Percentiles rank a stretch among this genome's conserved stretches.
Conservation (phyloP, 805 yeast genomes). For the Candida taoyuanica region DNA sequence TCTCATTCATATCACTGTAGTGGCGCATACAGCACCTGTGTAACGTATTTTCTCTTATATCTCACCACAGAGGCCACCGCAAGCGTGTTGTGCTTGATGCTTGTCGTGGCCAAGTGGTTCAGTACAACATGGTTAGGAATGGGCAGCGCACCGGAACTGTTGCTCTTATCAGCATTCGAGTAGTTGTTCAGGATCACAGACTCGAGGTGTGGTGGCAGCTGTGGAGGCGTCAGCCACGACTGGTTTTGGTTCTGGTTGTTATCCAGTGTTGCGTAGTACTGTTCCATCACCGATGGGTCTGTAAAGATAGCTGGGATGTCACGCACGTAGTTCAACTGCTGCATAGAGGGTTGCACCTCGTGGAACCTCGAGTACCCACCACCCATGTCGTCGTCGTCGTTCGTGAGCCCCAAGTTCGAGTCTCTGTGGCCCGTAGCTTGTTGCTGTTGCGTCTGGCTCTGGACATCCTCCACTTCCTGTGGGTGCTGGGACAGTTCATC, state of each 20-base stretch:
- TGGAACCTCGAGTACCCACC: slow-evolving; percentile 74
- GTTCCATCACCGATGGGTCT: slow-evolving; percentile 85
- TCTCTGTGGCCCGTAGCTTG: slow-evolving; percentile 33
- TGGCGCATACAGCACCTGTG: slow-evolving; percentile 91
- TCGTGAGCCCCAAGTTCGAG: slow-evolving; percentile 57
- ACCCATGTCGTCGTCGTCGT: slow-evolving; percentile 79
- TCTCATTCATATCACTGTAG: too few relatives aligned
- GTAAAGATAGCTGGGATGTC: slow-evolving; percentile 81
- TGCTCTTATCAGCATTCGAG: slow-evolving; percentile 57
- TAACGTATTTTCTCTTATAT: slow-evolving; percentile 82
- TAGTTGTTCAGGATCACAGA: slow-evolving; percentile 83
- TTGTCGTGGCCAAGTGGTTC: slow-evolving; percentile 92
- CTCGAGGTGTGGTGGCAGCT: slow-evolving; percentile 93
- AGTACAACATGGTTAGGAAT: slow-evolving; percentile 93
- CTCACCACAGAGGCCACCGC: slow-evolving; percentile 92
- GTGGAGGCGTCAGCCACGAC: slow-evolving; percentile 83
- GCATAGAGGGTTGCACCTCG: slow-evolving; percentile 42
- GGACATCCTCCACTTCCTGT: too few relatives aligned
- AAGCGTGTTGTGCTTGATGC: slow-evolving; percentile 87
- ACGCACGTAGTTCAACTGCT: slow-evolving; percentile 43
- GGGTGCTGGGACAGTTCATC: slow-evolving; percentile 17
- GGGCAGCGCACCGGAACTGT: slow-evolving; percentile 83
- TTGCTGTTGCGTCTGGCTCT: slow-evolving; percentile 14
- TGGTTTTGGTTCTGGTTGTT: slow-evolving; percentile 60
- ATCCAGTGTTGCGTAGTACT: slow-evolving; percentile 72